phyloP scores from a whole-genome alignment of 2,329 filamentous ascomycete species.

The Phaeosphaeria sp. region DNA sequence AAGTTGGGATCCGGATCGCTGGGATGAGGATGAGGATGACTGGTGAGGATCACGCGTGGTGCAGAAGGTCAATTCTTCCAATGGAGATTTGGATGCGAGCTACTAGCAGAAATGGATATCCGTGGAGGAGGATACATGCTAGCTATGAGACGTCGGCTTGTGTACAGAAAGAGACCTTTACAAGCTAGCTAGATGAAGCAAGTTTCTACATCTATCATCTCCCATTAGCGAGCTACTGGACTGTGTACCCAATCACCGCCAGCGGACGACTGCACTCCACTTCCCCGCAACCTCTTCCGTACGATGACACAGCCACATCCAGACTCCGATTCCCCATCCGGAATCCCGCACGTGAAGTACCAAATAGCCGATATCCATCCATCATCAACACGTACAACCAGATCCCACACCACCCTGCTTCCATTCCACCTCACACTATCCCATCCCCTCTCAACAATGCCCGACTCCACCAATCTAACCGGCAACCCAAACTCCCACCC shows the following conservation, averaged over 20 bases:
- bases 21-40: neutral
- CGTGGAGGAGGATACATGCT: too few relatives aligned
- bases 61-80: too few relatives aligned
- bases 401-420: too few relatives aligned
- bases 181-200: neutral
- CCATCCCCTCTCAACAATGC: neutral
- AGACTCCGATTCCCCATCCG: neutral
- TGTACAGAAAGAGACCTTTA: neutral
- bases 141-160: too few relatives aligned
- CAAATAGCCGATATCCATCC: neutral
- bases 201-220: neutral
- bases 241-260: neutral
- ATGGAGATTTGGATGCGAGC: too few relatives aligned
- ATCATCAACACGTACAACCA: too few relatives aligned
- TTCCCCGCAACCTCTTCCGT: neutral
- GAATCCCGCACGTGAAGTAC: too few relatives aligned
- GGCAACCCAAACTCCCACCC: neutral
- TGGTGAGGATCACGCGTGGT: too few relatives aligned
- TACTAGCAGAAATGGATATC: too few relatives aligned
- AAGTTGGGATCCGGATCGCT: constrained; percentile 4
- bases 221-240: neutral
- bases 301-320: neutral
- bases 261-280: neutral
- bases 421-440: neutral
- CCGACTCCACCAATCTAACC: neutral